Evolutionary conservation across 75 land plant species (phyloP).

Genomic region (Pinus tabuliformis): DNA sequence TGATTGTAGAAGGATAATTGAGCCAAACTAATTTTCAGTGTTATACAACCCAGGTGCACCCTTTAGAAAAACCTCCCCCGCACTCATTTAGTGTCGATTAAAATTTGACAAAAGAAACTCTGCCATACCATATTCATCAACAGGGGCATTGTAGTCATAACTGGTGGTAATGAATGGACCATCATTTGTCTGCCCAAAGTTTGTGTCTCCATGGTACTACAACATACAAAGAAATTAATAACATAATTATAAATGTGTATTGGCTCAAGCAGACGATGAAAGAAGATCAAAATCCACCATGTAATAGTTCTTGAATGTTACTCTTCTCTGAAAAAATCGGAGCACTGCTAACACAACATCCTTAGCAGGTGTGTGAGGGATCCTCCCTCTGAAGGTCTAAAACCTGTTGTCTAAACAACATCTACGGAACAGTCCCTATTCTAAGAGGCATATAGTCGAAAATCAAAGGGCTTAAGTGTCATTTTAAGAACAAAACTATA

Average conservation of each 20-base stretch:
- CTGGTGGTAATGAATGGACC: conserved; percentile 71
- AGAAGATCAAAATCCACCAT: conserved; percentile 43
- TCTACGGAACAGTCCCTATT: no score
- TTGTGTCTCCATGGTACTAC: conserved; percentile 74
- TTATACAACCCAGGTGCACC: no score
- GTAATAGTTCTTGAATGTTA: conserved; percentile 79
- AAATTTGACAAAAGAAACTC: not conserved
- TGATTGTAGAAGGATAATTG: not conserved
- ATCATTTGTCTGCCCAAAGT: conserved; percentile 70
- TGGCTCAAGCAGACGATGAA: not conserved
- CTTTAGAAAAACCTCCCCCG: not conserved
- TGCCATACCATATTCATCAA: conserved; percentile 66
- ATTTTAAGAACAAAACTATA: no score
- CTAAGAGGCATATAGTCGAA: no score
- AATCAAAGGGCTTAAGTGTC: no score
- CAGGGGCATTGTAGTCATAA: conserved; percentile 81
- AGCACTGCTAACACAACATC: conserved; percentile 83
- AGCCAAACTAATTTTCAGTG: no score
- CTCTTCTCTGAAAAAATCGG: conserved; percentile 73
- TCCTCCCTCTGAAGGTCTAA: conserved; percentile 56
- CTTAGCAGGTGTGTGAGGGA: conserved; percentile 69
- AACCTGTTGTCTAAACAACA: conserved; percentile 38
- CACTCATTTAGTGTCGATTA: not conserved
- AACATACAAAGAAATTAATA: not conserved
- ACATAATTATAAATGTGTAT: not conserved